Conservation (phyloP, 2,329 filamentous ascomycete genomes). For the Xylariaceae sp. region DNA sequence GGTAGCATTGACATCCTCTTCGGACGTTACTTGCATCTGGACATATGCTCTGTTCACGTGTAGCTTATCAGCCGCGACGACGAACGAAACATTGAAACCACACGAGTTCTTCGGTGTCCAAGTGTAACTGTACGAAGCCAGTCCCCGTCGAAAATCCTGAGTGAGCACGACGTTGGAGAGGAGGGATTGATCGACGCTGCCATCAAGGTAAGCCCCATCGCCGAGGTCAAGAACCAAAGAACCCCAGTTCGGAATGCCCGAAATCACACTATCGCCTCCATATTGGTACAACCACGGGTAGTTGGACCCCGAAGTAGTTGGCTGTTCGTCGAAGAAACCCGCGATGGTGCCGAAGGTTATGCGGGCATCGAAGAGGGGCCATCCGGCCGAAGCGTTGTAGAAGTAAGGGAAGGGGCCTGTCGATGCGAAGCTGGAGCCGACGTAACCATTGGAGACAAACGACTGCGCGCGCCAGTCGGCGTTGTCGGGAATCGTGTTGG, state of each 20-base stretch:
- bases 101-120: not conserved
- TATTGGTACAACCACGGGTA: not conserved
- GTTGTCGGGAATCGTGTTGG: not conserved
- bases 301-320: not conserved
- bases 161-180: not conserved
- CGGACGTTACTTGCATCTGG: not conserved
- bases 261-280: not conserved
- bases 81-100: not conserved
- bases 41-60: not conserved
- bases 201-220: not conserved
- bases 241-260: not conserved
- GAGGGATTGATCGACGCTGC: not conserved
- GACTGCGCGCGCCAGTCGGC: not conserved
- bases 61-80: not conserved
- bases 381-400: not conserved
- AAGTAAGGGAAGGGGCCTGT: not conserved
- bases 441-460: not conserved
- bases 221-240: not conserved
- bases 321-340: not conserved
- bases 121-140: not conserved
- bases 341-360: not conserved
- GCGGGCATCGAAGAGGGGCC: not conserved
- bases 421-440: not conserved
- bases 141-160: not conserved
- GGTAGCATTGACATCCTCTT: not conserved